Evolutionary conservation across 2,329 filamentous ascomycete genomes (phyloP).

Genomic region (Aspergillus amoenus): DNA sequence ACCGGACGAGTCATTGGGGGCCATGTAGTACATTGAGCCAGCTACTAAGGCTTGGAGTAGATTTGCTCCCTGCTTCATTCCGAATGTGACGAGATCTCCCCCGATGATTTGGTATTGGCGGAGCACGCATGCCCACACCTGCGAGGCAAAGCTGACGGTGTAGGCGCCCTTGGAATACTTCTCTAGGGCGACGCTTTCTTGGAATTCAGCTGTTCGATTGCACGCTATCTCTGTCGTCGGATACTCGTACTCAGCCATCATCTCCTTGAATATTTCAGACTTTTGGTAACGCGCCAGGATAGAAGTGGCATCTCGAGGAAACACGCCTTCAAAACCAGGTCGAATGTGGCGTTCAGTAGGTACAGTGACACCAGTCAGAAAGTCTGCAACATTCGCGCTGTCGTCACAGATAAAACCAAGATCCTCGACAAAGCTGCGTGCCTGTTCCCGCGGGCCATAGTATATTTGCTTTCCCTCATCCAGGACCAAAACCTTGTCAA

Average conservation of each 20-base stretch:
- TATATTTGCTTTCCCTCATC: slow-evolving; percentile 7
- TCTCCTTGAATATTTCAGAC: neutral
- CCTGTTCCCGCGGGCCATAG: neutral
- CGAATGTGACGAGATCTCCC: slow-evolving; percentile 46
- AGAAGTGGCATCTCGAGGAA: neutral
- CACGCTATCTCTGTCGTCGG: no score
- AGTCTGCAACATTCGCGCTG: neutral
- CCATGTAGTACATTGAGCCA: no score
- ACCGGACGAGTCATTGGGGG: slow-evolving; percentile 45
- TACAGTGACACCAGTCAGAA: neutral
- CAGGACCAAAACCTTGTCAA: neutral
- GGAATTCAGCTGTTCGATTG: no score
- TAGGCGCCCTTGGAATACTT: neutral
- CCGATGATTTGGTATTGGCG: slow-evolving; percentile 65
- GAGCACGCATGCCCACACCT: slow-evolving; percentile 56
- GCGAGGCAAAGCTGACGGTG: slow-evolving; percentile 25
- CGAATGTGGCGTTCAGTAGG: neutral
- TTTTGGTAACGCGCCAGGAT: neutral
- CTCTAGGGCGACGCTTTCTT: neutral
- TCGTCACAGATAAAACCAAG: neutral
- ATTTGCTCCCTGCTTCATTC: no score
- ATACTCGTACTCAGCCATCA: no score
- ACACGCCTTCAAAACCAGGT: neutral
- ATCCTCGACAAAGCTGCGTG: neutral
- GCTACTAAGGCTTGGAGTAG: no score